Conservation (phyloP, 2,329 filamentous ascomycete genomes). For the Rugonectria rugulosa region DNA sequence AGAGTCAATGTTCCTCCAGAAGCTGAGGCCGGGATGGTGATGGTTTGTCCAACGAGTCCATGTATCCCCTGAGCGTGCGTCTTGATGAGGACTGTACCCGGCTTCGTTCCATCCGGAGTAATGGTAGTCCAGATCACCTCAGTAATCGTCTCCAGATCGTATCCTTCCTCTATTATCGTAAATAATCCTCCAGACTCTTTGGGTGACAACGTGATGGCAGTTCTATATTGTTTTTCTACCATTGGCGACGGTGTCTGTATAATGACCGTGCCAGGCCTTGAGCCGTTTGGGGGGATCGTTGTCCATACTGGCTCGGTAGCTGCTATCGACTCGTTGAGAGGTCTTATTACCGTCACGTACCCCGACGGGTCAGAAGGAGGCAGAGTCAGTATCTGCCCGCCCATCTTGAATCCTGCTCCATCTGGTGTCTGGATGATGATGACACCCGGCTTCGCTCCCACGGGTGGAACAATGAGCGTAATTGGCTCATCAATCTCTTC, state of each 20-base stretch:
- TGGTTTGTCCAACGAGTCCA: neutral
- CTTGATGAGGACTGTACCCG: too few relatives aligned
- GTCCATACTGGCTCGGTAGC: slow-evolving; percentile 6
- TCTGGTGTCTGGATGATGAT: slow-evolving; percentile 33
- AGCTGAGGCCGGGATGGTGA: slow-evolving; percentile 25
- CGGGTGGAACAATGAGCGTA: slow-evolving; percentile 25
- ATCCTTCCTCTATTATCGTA: too few relatives aligned
- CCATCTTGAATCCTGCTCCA: neutral
- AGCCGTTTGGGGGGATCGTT: slow-evolving; percentile 27
- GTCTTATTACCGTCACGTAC: slow-evolving; percentile 30
- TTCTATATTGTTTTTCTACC: too few relatives aligned
- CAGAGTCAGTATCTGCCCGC: slow-evolving; percentile 22
- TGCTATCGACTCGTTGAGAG: slow-evolving; percentile 7
- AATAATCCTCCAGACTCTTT: too few relatives aligned
- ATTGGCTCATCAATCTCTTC: slow-evolving; percentile 25
- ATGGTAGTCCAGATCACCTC: too few relatives aligned
- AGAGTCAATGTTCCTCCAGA: slow-evolving; percentile 27
- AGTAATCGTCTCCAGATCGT: too few relatives aligned
- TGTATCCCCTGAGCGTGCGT: too few relatives aligned
- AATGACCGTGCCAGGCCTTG: slow-evolving; percentile 27
- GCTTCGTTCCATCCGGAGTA: too few relatives aligned
- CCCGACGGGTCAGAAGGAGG: slow-evolving; percentile 15
- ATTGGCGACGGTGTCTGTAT: slow-evolving; percentile 26
- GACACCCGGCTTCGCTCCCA: slow-evolving; percentile 15
- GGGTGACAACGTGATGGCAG: too few relatives aligned